These are phyloP conservation scores for Neofusicoccum kwambonambiense DNA, from an alignment of 2,329 filamentous ascomycete genomes.

Conservation along the genomic window DNA sequence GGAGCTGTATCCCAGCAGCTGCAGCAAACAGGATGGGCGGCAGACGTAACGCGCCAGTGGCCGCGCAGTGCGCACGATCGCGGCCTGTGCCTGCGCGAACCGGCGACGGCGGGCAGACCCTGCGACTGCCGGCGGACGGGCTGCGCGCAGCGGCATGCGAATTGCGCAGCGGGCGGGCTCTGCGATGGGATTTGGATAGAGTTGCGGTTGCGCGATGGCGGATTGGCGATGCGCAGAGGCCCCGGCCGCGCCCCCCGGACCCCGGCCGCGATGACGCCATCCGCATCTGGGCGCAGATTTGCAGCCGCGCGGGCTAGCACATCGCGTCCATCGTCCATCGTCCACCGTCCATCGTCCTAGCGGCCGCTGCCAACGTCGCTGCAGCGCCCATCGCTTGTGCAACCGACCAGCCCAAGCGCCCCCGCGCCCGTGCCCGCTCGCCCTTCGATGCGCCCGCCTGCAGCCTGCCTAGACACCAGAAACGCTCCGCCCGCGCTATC, in stretches of 20 bases:
- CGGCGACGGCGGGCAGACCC: background rate
- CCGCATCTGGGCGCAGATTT: background rate
- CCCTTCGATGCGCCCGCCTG: background rate
- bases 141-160: background rate
- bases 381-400: background rate
- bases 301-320: background rate
- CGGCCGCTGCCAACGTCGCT: conserved; percentile 4
- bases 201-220: background rate
- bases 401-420: background rate
- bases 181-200: background rate
- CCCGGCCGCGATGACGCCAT: conserved; percentile 8
- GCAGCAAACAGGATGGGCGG: conserved; percentile 12
- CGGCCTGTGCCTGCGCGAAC: background rate
- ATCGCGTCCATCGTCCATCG: background rate
- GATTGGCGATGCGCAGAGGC: conserved; percentile 2
- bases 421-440: background rate
- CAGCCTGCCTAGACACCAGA: background rate
- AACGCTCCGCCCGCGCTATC: background rate
- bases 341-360: background rate
- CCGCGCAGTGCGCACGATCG: background rate
- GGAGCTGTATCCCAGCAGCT: conserved; percentile 9
- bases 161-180: background rate
- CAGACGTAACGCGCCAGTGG: conserved; percentile 1
- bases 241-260: background rate
- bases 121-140: background rate